Base-by-base conservation (phyloP, 2,329 filamentous ascomycete genomes). In the Venturiaceae sp. region DNA sequence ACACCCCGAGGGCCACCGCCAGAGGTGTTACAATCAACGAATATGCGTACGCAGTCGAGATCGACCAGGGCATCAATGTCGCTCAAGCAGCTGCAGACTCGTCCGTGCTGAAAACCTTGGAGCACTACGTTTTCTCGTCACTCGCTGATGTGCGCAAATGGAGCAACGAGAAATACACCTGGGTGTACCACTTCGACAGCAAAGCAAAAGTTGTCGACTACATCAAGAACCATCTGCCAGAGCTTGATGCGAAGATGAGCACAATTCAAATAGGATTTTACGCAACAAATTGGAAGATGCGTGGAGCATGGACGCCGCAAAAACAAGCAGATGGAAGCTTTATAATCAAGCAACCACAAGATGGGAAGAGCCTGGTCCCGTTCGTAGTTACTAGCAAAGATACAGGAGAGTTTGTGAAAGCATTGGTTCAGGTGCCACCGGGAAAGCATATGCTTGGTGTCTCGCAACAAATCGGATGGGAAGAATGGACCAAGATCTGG, bases 161-260 rank as follows among this genome's bases (percentile, higher is more conserved):
- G 65, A 74, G 69, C n/a, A 64, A 63, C 8, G 75, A 75, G 0
- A 75, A 75, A 60, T 77, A 76, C 58, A 69, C 58, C 1, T 64
- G 67, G 13, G 70, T 75, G 1, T 71, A 72, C 53, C 74, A 78
- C 61, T 76, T 75, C 58, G 72, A 77, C 39, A 64, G 67, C 9
- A 78, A 78, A 61, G 74, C 72, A 4, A 64, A 64, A 26, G 55
- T 59, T 6, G 14, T 39, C 36, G 56, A 58, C 6, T 62, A 63
- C 41, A 55, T 59, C 36, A 39, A 50, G 44, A 32, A 30, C 8
- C 8, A 55, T 8, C 19, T 16, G 14, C 52, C 53, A 28, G 23
- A 59, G 53, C 34, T 73, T 34, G 66, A 64, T 32, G 61, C 58
- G 39, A 69, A 67, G 60, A 68, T 66, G 54, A 69, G 63, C 33